Base-by-base conservation (phyloP, 2,329 filamentous ascomycete genomes). In the Exophiala alcalophila region DNA sequence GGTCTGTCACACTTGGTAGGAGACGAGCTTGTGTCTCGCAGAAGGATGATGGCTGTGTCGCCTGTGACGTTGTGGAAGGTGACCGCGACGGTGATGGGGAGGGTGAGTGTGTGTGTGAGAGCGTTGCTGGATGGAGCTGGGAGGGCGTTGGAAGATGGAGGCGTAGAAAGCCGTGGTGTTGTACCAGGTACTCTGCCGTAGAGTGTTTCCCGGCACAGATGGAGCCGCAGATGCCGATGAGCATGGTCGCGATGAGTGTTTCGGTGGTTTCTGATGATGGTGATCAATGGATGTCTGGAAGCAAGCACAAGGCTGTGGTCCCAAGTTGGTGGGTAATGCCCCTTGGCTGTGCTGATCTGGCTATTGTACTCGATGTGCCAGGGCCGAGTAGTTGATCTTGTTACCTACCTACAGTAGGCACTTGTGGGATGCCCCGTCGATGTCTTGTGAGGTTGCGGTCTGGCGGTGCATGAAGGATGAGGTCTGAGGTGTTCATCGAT, bases 151-250 rank as follows among this genome's bases (percentile, higher is more conserved):
- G 65, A 20, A 95, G 73, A 56, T 78, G 74, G 44, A 96, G 76
- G 32, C 79, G 78, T 48, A 77, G 80, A 67, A 97, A 98, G 49
- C 79, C 81, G 65, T 96, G 85, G 53, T 90, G 79, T 52, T 89
- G 78, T 52, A 90, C 79, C 6, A 98, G 78, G 63, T 94, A 96
- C 40, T 86, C 79, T 44, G 89, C 89, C 53, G 97, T 86, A 7
- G 88, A 87, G 61, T 81, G 83, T 70, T 96, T 97, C 59, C 92
- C 92, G 34, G 91, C 83, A 70, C 90, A 97, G 58, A 96, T 91
- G 59, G 86, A 67, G 62, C 72, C 72, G 57, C 70, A 73, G 48
- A 76, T 59, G 16, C 72, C 72, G 49, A 76, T 66, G 36, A 73
- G 60, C 65, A 83, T 80, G 69, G 59, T 77, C 49, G 18, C 8